phyloP scores from a whole-genome alignment of 306 rosid species.

The Vigna radiata region DNA sequence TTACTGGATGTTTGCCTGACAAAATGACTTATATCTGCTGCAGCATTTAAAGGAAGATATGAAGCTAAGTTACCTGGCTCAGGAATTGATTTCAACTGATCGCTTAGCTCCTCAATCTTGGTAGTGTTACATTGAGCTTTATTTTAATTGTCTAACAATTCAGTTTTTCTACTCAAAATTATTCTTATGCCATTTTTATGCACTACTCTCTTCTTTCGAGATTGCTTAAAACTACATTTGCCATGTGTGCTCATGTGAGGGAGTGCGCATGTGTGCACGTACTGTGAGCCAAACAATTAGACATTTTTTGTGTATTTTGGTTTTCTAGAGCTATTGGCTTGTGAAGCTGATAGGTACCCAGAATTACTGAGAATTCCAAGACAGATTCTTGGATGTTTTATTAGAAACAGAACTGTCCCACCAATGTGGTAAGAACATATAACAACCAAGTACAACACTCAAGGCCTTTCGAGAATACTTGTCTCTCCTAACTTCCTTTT shows the following conservation, averaged over 20 bases:
- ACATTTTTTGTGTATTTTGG: neutral
- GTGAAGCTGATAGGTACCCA: neutral
- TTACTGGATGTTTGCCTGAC: constrained; percentile 37
- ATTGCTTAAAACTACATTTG: constrained; percentile 6
- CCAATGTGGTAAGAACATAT: no score
- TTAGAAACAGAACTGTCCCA: no score
- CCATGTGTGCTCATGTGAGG: neutral
- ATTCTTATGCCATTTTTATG: constrained; percentile 20
- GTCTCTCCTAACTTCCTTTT: no score
- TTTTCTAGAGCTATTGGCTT: constrained; percentile 17
- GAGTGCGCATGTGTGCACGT: neutral
- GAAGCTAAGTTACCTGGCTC: constrained; percentile 95
- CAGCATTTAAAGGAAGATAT: constrained; percentile 99
- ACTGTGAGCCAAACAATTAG: neutral
- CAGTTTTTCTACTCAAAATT: constrained; percentile 9
- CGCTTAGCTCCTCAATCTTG: constrained; percentile 97
- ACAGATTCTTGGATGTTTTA: no score
- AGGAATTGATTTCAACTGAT: constrained; percentile 88
- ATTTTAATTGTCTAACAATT: constrained; percentile 25
- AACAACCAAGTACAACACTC: no score
- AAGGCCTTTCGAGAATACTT: no score
- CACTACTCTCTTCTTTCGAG: constrained; percentile 9
- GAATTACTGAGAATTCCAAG: no score
- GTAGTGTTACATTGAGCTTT: constrained; percentile 64
- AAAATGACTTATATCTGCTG: constrained; percentile 43